Evolutionary conservation across 306 rosid species (phyloP), one percentile per base, ranked within the genome.

Genomic region (Hylodesmum podocarpum): DNA sequence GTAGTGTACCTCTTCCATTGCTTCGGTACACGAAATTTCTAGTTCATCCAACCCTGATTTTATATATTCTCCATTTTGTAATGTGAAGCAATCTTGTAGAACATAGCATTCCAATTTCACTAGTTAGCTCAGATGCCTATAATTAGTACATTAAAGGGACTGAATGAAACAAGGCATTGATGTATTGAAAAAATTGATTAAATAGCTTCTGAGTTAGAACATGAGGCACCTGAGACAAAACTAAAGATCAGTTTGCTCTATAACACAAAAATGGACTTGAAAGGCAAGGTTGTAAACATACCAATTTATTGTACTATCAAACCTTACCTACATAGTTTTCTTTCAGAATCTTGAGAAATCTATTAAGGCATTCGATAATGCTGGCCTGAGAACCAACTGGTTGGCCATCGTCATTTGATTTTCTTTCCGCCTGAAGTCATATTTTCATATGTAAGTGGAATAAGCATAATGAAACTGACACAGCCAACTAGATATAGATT

Each of bases 41-140:
- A 93, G 78, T 80, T 91, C 94, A 51, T 79, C 91, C 75, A 93
- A 79, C 40, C 98, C 96, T 40, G 90, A 76, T 81, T 93, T 93
- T 78, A 91, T 77, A 72, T 81, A 85, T 69, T 91, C 91, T 77
- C 98, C 99, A 37, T 82, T 84, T 75, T 81, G 79, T 74, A 83
- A 82, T 43, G 98, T 92, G 88, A 97, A 92, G 50, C 84, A 83
- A 87, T 95, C 97, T 84, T 95, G 78, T 19, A 78, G 64, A 78
- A 84, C 50, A 83, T 53, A 22, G 63, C 66, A 84, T 77, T 41
- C 62, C 53, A 62, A 70, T 73, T 55, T 81, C 71, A 59, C 25
- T 70, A 82, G 73, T 84, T 77, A 85, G 73, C 40, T 67, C 9
- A 24, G 1, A 47, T 62, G 37, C 74, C 57, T 44, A 67, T 65